These are phyloP conservation scores for Solanum arcanum DNA, from an alignment of 257 asterid species.

Conservation along the genomic window DNA sequence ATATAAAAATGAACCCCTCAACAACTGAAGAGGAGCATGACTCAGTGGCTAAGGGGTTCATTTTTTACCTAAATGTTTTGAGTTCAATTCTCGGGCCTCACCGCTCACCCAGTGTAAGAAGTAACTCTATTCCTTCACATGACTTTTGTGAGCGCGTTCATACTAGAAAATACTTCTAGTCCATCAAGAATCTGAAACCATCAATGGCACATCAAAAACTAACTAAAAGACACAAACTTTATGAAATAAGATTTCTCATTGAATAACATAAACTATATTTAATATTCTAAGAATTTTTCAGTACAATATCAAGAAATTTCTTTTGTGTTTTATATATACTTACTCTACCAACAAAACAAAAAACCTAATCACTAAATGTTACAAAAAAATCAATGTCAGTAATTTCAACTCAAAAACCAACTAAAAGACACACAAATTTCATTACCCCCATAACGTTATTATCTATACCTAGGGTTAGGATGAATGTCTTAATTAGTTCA, in stretches of 20 bases:
- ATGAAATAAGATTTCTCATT: too few species aligned
- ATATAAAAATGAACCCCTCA: too few species aligned
- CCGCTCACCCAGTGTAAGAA: neutral
- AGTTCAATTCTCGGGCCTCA: too few species aligned
- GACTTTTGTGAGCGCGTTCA: neutral
- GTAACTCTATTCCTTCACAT: neutral
- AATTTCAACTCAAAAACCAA: neutral
- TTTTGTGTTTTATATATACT: too few species aligned
- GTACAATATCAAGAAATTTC: neutral
- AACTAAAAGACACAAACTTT: too few species aligned
- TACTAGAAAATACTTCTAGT: too few species aligned
- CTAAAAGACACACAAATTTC: neutral
- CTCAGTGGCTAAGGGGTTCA: too few species aligned
- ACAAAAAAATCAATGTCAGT: neutral
- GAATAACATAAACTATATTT: neutral
- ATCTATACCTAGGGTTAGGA: neutral
- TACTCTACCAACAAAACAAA: neutral
- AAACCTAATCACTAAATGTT: neutral
- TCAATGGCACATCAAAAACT: neutral
- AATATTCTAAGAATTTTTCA: too few species aligned
- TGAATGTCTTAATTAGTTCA: neutral
- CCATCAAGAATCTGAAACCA: neutral
- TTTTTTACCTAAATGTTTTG: too few species aligned
- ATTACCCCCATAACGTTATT: too few species aligned
- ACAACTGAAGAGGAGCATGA: too few species aligned